These are phyloP conservation scores for Mitragyna speciosa DNA, from an alignment of 257 asterid species.

Conservation along the genomic window DNA sequence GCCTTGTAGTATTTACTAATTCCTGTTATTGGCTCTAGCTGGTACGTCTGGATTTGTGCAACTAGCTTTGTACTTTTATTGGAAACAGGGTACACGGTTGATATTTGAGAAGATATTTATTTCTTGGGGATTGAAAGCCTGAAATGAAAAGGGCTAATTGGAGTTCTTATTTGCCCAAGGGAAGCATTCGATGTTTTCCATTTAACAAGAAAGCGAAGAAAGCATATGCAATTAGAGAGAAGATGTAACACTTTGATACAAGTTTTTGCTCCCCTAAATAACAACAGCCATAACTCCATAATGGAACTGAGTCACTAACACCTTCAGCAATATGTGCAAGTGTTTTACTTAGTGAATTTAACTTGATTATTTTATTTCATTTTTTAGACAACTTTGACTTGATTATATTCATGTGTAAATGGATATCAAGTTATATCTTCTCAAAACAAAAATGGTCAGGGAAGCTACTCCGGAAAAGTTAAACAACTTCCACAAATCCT, in stretches of 20 bases:
- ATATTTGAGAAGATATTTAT: background rate
- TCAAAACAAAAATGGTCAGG: constrained; percentile 4
- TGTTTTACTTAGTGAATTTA: background rate
- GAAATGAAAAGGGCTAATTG: background rate
- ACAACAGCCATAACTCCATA: background rate
- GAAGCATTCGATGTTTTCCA: background rate
- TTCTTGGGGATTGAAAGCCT: background rate
- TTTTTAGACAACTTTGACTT: background rate
- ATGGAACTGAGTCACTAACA: background rate
- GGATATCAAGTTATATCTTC: constrained; percentile 13
- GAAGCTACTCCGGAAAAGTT: background rate
- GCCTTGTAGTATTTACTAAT: background rate
- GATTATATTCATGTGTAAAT: background rate
- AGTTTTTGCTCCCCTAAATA: background rate
- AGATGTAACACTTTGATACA: background rate
- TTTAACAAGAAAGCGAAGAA: background rate
- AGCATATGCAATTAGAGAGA: background rate
- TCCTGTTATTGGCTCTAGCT: background rate
- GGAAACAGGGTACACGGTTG: background rate
- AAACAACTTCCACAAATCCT: background rate
- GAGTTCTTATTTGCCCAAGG: background rate
- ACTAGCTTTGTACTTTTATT: background rate
- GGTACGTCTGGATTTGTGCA: background rate
- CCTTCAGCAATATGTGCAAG: background rate
- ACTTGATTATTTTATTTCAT: background rate